These are phyloP conservation scores for Sarocladium brachiariae DNA, from an alignment of 2,329 filamentous ascomycete genomes.

Conservation along the genomic window DNA sequence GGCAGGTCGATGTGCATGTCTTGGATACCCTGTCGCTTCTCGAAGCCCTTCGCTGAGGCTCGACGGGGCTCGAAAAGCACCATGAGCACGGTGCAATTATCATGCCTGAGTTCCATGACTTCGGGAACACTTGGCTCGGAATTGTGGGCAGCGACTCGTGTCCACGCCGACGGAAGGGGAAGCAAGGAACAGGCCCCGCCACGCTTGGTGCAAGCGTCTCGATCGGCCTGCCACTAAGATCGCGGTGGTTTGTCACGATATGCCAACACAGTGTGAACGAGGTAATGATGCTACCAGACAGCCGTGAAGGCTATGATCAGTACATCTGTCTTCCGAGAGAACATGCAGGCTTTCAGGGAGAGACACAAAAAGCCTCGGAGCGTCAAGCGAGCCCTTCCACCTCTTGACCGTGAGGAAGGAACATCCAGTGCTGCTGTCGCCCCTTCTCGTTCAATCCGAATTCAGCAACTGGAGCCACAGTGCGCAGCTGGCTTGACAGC, in stretches of 20 bases:
- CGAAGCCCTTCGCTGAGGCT: neutral
- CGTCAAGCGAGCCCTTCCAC: too few relatives aligned
- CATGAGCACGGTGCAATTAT: neutral
- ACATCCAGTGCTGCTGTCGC: neutral
- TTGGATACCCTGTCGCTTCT: conserved; percentile 7
- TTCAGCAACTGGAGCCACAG: neutral
- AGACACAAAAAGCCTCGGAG: too few relatives aligned
- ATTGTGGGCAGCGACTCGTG: neutral
- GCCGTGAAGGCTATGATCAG: too few relatives aligned
- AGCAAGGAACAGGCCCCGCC: conserved; percentile 2
- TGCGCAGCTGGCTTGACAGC: neutral
- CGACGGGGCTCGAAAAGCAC: neutral
- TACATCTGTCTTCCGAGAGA: too few relatives aligned
- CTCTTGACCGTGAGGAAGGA: neutral
- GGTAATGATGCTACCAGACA: too few relatives aligned
- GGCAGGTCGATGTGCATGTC: neutral
- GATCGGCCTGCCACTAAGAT: conserved; percentile 8
- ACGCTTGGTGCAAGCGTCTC: neutral
- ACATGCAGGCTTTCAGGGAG: too few relatives aligned
- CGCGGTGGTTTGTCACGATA: conserved; percentile 6
- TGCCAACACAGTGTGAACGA: conserved; percentile 4
- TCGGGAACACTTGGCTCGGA: neutral
- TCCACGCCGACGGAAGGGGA: neutral
- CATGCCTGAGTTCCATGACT: conserved; percentile 1
- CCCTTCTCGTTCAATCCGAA: conserved; percentile 4